A percentile compares a stretch with the other conserved stretches of the same genome.
phyloP scores from a whole-genome alignment of 2,329 filamentous ascomycete species.

The Huntiella moniliformis region DNA sequence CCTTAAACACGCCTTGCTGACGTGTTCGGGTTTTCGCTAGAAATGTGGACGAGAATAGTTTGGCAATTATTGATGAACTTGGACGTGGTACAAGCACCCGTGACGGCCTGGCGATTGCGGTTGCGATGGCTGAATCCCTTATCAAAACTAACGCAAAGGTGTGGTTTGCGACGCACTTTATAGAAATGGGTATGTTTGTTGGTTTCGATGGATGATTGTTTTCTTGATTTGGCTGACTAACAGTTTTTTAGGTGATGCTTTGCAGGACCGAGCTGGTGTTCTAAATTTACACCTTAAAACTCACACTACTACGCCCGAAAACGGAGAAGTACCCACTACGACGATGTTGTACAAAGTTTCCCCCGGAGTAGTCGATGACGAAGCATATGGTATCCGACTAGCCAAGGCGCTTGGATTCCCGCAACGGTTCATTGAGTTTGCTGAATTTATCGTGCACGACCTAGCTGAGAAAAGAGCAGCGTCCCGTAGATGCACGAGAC shows the following conservation, averaged over 20 bases:
- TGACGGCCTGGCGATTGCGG: conserved; percentile 75
- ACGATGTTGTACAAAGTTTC: conserved; percentile 77
- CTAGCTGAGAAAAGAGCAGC: conserved; percentile 39
- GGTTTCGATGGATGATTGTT: background rate
- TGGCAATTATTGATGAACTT: conserved; percentile 80
- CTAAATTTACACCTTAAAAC: conserved; percentile 67
- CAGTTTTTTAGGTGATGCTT: conserved; percentile 36
- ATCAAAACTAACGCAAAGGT: conserved; percentile 61
- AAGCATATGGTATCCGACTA: conserved; percentile 69
- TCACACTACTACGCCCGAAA: conserved; percentile 30
- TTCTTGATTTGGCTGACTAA: background rate
- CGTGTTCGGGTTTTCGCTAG: conserved; percentile 16
- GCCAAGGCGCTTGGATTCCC: conserved; percentile 62
- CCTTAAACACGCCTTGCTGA: background rate
- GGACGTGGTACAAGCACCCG: conserved; percentile 76
- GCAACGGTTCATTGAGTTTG: conserved; percentile 43
- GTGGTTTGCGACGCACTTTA: conserved; percentile 91
- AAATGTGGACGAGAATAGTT: conserved; percentile 58
- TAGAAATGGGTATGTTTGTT: conserved; percentile 40
- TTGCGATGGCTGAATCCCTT: conserved; percentile 77
- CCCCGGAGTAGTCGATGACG: conserved; percentile 48
- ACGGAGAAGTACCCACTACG: conserved; percentile 39
- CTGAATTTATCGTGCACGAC: conserved; percentile 44
- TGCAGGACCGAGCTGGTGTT: conserved; percentile 59
- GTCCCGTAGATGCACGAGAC: conserved; percentile 38